Conservation (phyloP, 163 green algal species). For the Trebouxiophyceae sp. region DNA sequence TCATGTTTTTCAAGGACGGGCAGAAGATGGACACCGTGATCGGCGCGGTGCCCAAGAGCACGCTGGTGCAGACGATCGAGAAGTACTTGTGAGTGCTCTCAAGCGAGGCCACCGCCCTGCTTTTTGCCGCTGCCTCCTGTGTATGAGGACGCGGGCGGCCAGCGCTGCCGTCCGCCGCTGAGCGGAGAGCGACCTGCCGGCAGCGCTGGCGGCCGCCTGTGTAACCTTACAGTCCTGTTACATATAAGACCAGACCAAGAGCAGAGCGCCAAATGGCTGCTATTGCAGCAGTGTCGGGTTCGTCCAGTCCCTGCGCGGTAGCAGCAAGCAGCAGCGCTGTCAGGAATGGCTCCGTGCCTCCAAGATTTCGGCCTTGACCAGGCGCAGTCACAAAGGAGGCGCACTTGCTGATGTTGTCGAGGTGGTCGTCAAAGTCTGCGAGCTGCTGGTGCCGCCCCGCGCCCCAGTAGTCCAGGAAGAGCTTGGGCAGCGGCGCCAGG, state of each 20-base stretch:
- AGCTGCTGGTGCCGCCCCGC: constrained; percentile 31
- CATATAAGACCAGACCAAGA: too few relatives aligned
- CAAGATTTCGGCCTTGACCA: too few relatives aligned
- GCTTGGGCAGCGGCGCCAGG: constrained; percentile 6
- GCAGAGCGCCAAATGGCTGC: too few relatives aligned
- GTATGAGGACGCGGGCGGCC: neutral
- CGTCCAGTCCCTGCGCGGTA: too few relatives aligned
- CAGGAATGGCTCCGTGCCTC: too few relatives aligned
- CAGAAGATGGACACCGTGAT: constrained; percentile 86
- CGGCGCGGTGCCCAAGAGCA: constrained; percentile 89
- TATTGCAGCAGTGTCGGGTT: too few relatives aligned
- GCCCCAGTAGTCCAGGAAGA: constrained; percentile 23
- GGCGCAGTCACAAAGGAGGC: too few relatives aligned
- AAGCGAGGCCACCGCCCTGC: neutral
- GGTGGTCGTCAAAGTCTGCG: constrained; percentile 61
- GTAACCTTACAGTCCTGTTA: neutral
- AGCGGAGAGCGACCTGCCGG: neutral
- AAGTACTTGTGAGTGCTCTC: constrained; percentile 64
- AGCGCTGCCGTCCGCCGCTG: neutral
- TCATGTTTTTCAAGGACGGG: constrained; percentile 87
- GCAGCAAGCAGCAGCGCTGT: too few relatives aligned
- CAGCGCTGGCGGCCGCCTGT: neutral
- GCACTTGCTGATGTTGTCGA: constrained; percentile 48
- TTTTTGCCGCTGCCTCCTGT: neutral
- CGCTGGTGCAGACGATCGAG: constrained; percentile 79